These are phyloP conservation scores for Neoarthrinium moseri DNA, from an alignment of 2,329 filamentous ascomycete species.

Conservation along the genomic window DNA sequence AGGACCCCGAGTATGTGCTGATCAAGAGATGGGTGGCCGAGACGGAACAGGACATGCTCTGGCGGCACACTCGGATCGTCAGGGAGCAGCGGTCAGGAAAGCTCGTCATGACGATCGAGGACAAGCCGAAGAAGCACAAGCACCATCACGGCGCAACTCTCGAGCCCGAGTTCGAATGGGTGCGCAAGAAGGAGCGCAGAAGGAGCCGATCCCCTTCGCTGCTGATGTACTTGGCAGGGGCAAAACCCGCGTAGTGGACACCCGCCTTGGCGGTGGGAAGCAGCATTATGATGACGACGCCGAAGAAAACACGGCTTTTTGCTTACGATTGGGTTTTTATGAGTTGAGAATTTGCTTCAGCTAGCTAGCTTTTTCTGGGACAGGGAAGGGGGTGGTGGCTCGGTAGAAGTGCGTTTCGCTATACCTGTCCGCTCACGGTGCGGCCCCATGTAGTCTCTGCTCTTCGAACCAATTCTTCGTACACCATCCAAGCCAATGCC, in stretches of 20 bases:
- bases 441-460: slow-evolving; percentile 43
- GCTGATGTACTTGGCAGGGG: slow-evolving; percentile 58
- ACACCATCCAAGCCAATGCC: slow-evolving; percentile 95
- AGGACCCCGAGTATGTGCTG: slow-evolving; percentile 69
- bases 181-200: slow-evolving; percentile 56
- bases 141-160: slow-evolving; percentile 33
- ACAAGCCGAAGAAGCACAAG: slow-evolving; percentile 36
- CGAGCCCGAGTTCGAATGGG: slow-evolving; percentile 52
- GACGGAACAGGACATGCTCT: slow-evolving; percentile 69
- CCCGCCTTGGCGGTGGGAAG: background rate
- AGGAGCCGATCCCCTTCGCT: slow-evolving; percentile 57
- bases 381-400: too few relatives aligned
- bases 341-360: slow-evolving; percentile 14
- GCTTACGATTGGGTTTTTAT: slow-evolving; percentile 6
- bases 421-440: slow-evolving; percentile 22
- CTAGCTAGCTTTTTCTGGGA: slow-evolving; percentile 3
- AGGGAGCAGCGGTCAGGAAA: slow-evolving; percentile 52
- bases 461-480: slow-evolving; percentile 85
- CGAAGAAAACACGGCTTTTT: background rate
- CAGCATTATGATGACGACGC: background rate
- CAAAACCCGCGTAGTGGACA: slow-evolving; percentile 34
- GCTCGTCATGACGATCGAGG: slow-evolving; percentile 46
- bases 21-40: slow-evolving; percentile 74
- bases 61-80: slow-evolving; percentile 66
- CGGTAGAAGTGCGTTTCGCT: slow-evolving; percentile 1